These are phyloP conservation scores for Fusarium albosuccineum DNA, from an alignment of 2,329 filamentous ascomycete species.

Conservation along the genomic window DNA sequence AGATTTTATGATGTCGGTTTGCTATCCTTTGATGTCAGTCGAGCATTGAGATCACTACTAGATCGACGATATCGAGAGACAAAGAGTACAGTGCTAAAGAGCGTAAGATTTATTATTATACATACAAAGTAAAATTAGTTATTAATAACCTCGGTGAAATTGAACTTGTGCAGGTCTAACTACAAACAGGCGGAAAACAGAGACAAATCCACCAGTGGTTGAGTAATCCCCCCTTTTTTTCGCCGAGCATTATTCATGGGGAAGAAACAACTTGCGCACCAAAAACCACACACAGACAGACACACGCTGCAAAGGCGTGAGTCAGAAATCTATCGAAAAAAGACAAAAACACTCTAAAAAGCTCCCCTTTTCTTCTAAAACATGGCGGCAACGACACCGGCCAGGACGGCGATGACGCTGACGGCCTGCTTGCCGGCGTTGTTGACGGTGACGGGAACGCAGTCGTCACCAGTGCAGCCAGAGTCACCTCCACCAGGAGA, in stretches of 20 bases:
- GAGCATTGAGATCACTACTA: no score
- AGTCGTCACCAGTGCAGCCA: neutral
- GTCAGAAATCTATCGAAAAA: neutral
- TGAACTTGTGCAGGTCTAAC: slow-evolving; percentile 27
- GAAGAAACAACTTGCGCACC: neutral
- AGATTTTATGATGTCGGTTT: no score
- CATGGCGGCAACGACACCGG: slow-evolving; percentile 34
- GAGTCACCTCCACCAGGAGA: neutral
- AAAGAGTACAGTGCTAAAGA: no score
- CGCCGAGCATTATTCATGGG: slow-evolving; percentile 14
- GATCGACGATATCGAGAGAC: no score
- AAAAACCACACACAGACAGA: neutral
- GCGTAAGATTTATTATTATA: slow-evolving; percentile 4
- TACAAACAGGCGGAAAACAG: slow-evolving; percentile 30
- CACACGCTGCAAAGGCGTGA: no score
- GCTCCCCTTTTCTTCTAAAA: slow-evolving; percentile 20
- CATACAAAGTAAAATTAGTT: slow-evolving; percentile 19
- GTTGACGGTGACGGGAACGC: slow-evolving; percentile 32
- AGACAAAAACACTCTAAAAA: neutral
- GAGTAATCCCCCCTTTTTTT: slow-evolving; percentile 2
- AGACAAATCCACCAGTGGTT: slow-evolving; percentile 19
- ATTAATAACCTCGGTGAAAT: slow-evolving; percentile 25
- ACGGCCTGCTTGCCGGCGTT: slow-evolving; percentile 39
- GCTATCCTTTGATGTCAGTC: no score
- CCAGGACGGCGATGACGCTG: slow-evolving; percentile 35